These are phyloP conservation scores for Cryptococcus hybrid DNA, from an alignment of 1,284 basidiomycete genomes.

Conservation along the genomic window DNA sequence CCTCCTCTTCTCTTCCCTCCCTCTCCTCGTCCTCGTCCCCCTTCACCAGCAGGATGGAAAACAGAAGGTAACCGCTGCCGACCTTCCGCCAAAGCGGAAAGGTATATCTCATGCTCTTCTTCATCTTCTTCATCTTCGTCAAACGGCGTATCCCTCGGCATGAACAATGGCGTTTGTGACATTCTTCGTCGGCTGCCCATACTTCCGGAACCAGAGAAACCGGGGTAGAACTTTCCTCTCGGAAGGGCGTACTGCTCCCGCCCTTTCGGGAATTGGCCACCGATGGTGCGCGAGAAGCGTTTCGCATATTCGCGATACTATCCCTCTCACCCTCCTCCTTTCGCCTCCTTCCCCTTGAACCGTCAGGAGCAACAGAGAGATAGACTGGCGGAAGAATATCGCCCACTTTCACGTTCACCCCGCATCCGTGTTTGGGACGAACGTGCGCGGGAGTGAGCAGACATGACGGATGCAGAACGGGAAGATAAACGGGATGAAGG, in stretches of 20 bases:
- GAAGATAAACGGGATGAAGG: conserved; percentile 44
- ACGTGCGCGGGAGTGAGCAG: conserved; percentile 30
- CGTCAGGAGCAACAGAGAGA: conserved; percentile 15
- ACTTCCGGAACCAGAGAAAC: conserved; percentile 7
- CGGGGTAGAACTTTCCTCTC: conserved; percentile 22
- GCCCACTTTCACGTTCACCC: conserved; percentile 1
- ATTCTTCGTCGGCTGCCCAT: conserved; percentile 8
- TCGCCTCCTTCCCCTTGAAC: background rate
- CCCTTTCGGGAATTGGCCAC: conserved; percentile 28
- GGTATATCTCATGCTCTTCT: conserved; percentile 44
- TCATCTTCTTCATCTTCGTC: conserved; percentile 47
- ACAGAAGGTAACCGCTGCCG: conserved; percentile 38
- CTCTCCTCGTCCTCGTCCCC: conserved; percentile 35
- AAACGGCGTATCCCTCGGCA: conserved; percentile 41
- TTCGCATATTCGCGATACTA: conserved; percentile 35
- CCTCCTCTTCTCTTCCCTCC: conserved; percentile 42
- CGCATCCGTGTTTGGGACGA: conserved; percentile 14
- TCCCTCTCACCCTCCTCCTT: background rate
- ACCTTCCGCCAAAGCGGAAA: conserved; percentile 35
- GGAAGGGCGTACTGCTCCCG: conserved; percentile 22
- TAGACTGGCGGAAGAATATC: conserved; percentile 22
- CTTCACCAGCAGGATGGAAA: conserved; percentile 26
- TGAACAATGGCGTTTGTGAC: conserved; percentile 39
- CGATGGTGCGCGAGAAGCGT: conserved; percentile 36
- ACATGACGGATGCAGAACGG: conserved; percentile 33